phyloP scores from a whole-genome alignment of 129 eudicot species.

The Calendula officinalis region DNA sequence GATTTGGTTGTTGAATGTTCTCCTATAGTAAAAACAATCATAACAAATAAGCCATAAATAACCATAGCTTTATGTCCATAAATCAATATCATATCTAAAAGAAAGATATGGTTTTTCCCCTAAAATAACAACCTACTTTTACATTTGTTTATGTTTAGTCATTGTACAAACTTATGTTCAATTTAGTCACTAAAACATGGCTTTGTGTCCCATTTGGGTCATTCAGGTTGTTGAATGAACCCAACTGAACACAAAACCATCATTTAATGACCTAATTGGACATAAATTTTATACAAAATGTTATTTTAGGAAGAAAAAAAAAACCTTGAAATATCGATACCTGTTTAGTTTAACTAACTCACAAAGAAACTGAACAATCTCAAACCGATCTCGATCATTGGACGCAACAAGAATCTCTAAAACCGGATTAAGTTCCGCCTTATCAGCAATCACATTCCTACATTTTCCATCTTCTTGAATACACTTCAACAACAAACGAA shows the following conservation, averaged over 20 bases:
- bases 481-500: conserved; percentile 59
- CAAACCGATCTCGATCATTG: conserved; percentile 48
- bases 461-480: conserved; percentile 69
- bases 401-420: conserved; percentile 53
- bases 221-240: not conserved
- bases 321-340: conserved; percentile 33
- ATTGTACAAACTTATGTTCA: too few species aligned
- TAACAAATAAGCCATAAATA: conserved; percentile 7
- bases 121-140: too few species aligned
- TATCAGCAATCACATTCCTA: conserved; percentile 67
- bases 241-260: too few species aligned
- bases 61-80: not conserved
- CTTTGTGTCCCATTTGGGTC: too few species aligned
- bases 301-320: not conserved
- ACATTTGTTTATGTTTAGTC: not conserved
- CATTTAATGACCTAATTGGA: too few species aligned
- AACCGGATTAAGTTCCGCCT: conserved; percentile 60
- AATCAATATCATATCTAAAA: not conserved
- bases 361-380: conserved; percentile 68
- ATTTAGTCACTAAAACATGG: too few species aligned
- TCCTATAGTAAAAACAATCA: conserved; percentile 35
- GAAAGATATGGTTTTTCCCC: not conserved
- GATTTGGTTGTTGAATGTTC: conserved; percentile 67
- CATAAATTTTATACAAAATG: not conserved
- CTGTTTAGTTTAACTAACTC: conserved; percentile 73